A percentile compares a stretch with the other conserved stretches of the same genome.
phyloP scores from a whole-genome alignment of 169 alveolate genomes.

The Plasmodium blacklocki region DNA sequence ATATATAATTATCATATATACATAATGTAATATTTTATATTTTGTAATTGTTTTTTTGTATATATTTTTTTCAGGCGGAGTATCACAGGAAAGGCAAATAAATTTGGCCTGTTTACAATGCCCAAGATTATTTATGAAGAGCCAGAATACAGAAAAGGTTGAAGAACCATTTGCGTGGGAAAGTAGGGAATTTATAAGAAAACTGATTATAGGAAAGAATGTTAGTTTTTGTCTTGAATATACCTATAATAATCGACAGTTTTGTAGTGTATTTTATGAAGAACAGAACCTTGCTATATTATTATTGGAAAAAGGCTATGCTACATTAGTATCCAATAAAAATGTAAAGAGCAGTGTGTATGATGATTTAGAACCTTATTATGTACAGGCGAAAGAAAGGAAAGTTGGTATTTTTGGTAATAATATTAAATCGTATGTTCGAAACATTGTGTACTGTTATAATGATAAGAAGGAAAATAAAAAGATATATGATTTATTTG shows the following conservation, averaged over 20 bases:
- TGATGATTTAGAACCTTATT: conserved; percentile 42
- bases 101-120: conserved; percentile 64
- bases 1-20: neutral
- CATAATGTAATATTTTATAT: neutral
- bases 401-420: conserved; percentile 66
- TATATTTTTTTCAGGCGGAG: conserved; percentile 19
- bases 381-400: conserved; percentile 40
- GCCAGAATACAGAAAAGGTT: conserved; percentile 48
- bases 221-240: conserved; percentile 57
- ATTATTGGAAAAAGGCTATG: conserved; percentile 54
- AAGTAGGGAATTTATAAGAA: conserved; percentile 67
- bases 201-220: conserved; percentile 67
- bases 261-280: conserved; percentile 66
- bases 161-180: conserved; percentile 78
- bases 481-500: conserved; percentile 28
- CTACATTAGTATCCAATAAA: conserved; percentile 50
- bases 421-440: conserved; percentile 38
- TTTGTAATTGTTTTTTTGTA: neutral
- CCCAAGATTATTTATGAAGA: conserved; percentile 57
- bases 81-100: conserved; percentile 67
- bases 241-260: conserved; percentile 45
- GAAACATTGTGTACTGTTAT: conserved; percentile 52
- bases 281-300: conserved; percentile 37
- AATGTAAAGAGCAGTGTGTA: conserved; percentile 62
- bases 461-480: conserved; percentile 62